Evolutionary conservation across 768 basidiomycete species (phyloP).

Genomic region (Trametes elegans): DNA sequence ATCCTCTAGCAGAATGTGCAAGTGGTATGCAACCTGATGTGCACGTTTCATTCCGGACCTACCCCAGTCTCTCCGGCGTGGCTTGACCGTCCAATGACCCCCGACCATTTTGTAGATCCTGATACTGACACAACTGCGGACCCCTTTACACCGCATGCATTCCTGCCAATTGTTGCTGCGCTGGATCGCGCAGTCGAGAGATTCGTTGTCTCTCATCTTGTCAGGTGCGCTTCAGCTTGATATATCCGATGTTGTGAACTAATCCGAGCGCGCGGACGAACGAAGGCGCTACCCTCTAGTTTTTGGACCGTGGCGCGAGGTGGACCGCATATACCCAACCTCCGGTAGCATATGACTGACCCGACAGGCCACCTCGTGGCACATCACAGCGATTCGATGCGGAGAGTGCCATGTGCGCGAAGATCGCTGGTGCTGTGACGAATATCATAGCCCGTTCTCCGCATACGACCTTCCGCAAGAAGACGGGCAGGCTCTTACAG

Average conservation of each 20-base stretch:
- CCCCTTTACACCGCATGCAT: slow-evolving; percentile 55
- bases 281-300: slow-evolving; percentile 72
- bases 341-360: not conserved
- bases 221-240: slow-evolving; percentile 41
- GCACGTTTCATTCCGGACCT: not conserved
- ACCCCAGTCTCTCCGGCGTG: too few relatives aligned
- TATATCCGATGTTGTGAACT: slow-evolving; percentile 7
- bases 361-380: not conserved
- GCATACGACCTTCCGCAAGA: slow-evolving; percentile 44
- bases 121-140: slow-evolving; percentile 24
- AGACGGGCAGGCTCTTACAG: slow-evolving; percentile 45
- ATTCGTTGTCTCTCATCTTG: slow-evolving; percentile 56
- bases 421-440: slow-evolving; percentile 49
- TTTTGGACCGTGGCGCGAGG: slow-evolving; percentile 69
- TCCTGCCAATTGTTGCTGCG: slow-evolving; percentile 52
- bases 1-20: not conserved
- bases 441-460: slow-evolving; percentile 53
- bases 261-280: not conserved
- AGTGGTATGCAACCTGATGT: not conserved
- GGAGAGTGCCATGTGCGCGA: slow-evolving; percentile 48
- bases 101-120: slow-evolving; percentile 1
- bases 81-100: not conserved
- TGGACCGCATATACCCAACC: slow-evolving; percentile 29
- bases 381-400: slow-evolving; percentile 59
- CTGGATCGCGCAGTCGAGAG: slow-evolving; percentile 52